Evolutionary conservation across 2,329 filamentous ascomycete genomes (phyloP).

Genomic region (Neonectria hederae): DNA sequence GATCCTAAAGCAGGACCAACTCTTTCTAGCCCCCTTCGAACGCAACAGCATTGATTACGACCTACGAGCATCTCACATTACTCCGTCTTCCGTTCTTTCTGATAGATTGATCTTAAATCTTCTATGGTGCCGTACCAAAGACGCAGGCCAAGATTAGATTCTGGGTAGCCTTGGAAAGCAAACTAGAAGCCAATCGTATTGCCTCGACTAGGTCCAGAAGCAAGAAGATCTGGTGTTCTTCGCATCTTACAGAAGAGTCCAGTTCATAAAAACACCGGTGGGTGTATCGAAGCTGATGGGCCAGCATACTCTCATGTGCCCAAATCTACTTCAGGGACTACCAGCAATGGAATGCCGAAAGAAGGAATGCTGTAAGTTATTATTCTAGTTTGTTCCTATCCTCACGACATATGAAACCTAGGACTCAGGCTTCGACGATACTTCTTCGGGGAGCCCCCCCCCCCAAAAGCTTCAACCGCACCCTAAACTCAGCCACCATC

Average conservation of each 20-base stretch:
- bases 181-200: neutral
- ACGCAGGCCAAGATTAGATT: neutral
- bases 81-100: neutral
- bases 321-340: too few species aligned
- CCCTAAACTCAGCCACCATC: neutral
- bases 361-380: too few species aligned
- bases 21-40: neutral
- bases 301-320: neutral
- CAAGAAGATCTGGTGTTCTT: neutral
- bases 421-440: too few species aligned
- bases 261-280: neutral
- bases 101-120: accelerated
- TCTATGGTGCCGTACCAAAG: neutral
- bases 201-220: neutral
- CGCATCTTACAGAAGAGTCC: neutral
- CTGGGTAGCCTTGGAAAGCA: neutral
- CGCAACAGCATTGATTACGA: neutral
- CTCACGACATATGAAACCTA: too few species aligned
- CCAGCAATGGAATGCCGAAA: too few species aligned
- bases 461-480: neutral
- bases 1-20: neutral
- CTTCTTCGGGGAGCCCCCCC: neutral
- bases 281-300: neutral
- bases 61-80: neutral
- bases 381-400: too few species aligned